phyloP scores from a whole-genome alignment of 2,329 filamentous ascomycete species.

The Zopfia rhizophila region DNA sequence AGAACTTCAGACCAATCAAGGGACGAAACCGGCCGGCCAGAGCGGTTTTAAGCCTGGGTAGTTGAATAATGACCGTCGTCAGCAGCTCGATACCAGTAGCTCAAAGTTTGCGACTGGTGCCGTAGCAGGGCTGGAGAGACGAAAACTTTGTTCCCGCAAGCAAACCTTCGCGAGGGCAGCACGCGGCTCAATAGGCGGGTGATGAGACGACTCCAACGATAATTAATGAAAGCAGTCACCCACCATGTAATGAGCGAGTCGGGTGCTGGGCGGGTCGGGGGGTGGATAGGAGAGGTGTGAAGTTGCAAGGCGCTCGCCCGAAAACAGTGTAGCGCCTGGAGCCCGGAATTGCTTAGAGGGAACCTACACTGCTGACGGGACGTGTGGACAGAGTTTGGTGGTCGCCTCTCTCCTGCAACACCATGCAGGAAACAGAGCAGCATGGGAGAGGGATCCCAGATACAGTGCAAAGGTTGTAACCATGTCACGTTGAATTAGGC shows the following conservation, averaged over 20 bases:
- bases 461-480: constrained; percentile 29
- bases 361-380: neutral
- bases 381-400: neutral
- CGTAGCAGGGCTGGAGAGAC: constrained; percentile 48
- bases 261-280: neutral
- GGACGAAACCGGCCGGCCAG: constrained; percentile 25
- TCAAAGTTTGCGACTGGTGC: constrained; percentile 50
- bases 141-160: constrained; percentile 49
- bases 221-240: too few species aligned
- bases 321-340: constrained; percentile 9
- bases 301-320: constrained; percentile 23
- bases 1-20: constrained; percentile 31
- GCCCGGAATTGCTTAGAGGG: constrained; percentile 1
- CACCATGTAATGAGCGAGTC: neutral
- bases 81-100: constrained; percentile 39
- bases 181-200: too few species aligned
- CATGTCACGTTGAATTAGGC: constrained; percentile 48
- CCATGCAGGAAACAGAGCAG: neutral
- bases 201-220: too few species aligned
- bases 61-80: constrained; percentile 41
- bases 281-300: constrained; percentile 1
- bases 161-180: constrained; percentile 46
- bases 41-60: constrained; percentile 36
- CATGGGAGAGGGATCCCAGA: constrained; percentile 20
- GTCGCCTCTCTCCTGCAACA: neutral